Evolutionary conservation across 257 asterid genomes (phyloP), one percentile per base, ranked within the genome.

Genomic region (Ocimum tenuiflorum): DNA sequence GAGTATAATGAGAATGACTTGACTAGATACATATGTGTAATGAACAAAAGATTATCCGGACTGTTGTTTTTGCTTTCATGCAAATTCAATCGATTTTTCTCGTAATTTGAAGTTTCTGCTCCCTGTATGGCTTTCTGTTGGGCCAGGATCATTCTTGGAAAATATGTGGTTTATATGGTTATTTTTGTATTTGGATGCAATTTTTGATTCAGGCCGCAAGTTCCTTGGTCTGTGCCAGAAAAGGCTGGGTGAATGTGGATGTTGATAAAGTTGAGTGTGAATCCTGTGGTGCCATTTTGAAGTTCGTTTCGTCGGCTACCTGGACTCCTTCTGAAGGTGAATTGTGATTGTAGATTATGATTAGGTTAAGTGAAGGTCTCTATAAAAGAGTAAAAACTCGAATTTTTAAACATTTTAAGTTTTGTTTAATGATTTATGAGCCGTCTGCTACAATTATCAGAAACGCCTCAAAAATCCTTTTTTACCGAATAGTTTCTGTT

Each of bases 191-290:
- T 43, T 47, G 24, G 61, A 63, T 74, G 59, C 69, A 52, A 53
- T 67, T 54, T 46, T 50, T 77, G 41, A 59, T 60, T 60, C 84
- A 94, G 99, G 92, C 92, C 74, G 94, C 92, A 68, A 81, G 90
- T 73, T 88, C 96, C 29, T 74, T 88, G 80, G 87, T 95, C 22
- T 94, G 99, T 76, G 99, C 99, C 74, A 81, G 96, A 77, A 94
- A 92, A 82, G 99, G 99, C 76, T 94, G 99, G 99, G 94, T 88
- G 63, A 94, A 90, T 78, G 88, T 85, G 74, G 88, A 74, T 76
- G 85, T 76, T 81, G 95, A 94, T 83, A 80, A 69, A 75, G 80
- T 94, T 79, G 95, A 83, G 73, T 94, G 99, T 65, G 99, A 90
- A 88, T 84, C 99, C 55, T 94, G 99, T 78, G 88, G 95, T 65